phyloP scores from a whole-genome alignment of 495 filamentous ascomycete species.

The Penicillium bovifimosum region DNA sequence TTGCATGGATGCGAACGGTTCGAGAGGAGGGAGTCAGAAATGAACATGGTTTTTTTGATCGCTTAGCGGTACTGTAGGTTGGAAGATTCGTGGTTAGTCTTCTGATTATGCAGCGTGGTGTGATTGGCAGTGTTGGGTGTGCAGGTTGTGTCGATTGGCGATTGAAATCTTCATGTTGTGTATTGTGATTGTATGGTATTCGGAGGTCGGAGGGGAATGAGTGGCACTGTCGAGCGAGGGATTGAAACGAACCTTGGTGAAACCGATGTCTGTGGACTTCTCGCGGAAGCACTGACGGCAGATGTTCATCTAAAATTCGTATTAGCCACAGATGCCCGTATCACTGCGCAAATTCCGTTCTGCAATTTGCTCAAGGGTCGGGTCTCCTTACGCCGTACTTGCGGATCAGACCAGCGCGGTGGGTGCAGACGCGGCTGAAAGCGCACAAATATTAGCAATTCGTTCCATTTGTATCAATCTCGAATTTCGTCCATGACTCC shows the following conservation, averaged over 20 bases:
- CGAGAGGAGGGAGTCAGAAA: conserved; percentile 28
- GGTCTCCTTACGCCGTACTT: conserved; percentile 85
- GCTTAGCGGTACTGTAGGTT: conserved; percentile 50
- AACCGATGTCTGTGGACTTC: conserved; percentile 93
- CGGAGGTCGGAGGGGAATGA: not conserved
- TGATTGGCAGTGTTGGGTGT: not conserved
- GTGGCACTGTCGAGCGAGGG: not conserved
- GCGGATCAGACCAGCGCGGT: conserved; percentile 93
- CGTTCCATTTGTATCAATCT: conserved; percentile 8
- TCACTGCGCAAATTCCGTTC: not conserved
- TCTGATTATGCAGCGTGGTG: not conserved
- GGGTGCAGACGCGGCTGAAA: conserved; percentile 87
- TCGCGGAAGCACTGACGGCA: conserved; percentile 99
- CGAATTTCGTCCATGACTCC: not conserved
- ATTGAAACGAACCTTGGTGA: conserved; percentile 72
- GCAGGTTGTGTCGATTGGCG: not conserved
- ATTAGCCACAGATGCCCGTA: conserved; percentile 15
- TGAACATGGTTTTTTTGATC: conserved; percentile 26
- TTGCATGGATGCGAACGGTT: conserved; percentile 36
- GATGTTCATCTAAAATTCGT: conserved; percentile 67
- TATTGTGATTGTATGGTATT: not conserved
- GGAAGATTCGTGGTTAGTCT: conserved; percentile 8
- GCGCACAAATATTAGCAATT: conserved; percentile 23
- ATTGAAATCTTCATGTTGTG: not conserved
- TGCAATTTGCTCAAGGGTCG: not conserved